Base-by-base conservation (phyloP, 2,329 filamentous ascomycete genomes). In the Mollisia scopiformis region DNA sequence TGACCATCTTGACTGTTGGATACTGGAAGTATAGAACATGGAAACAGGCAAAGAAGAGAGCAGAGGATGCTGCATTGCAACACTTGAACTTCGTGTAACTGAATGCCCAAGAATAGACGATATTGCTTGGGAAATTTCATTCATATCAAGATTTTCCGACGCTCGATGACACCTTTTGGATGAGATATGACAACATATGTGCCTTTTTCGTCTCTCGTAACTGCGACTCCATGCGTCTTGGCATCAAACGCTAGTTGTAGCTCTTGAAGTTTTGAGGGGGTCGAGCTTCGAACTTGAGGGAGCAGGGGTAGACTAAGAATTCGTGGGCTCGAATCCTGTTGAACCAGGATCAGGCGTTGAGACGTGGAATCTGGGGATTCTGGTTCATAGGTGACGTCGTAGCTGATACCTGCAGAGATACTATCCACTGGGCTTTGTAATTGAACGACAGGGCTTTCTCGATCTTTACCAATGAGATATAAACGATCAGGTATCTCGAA, bases 1-100 rank as follows among this genome's bases (percentile, higher is more conserved):
- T 74, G 8, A 74, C 72, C 19, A 6, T 59, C 21, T 7, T 59
- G 8, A 59, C 58, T 14, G 10, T 59, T 7, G 51, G 51, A 6
- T 59, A 33, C 16, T 59, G 58, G 58, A 55, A 37, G 33, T 55
- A 55, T 39, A 39, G 23, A 28, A 49, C 51, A 39, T 19, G 28
- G 21, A 25, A 53, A 33, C 58, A 54, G 23, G n/a, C 33, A 16
- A 59, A 41, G 30, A 54, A 41, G 27, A 58, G 49, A 19, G 35
- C n/a, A 19, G 21, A 31, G 14, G 56, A 54, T n/a, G 39, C 8
- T 10, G 41, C 30, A 23, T 19, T 52, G 33, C 19, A 43, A 25
- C 33, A 31, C 27, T 4, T 43, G 21, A 14, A 37, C 16, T 52
- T 23, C 28, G 46, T 52, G 25, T 58, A 52, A 23, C 43, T 6